Percentiles rank a stretch among this genome's conserved stretches.
These are phyloP conservation scores for Neolentinus lepideus DNA, from an alignment of 1,284 basidiomycete genomes.

Conservation along the genomic window DNA sequence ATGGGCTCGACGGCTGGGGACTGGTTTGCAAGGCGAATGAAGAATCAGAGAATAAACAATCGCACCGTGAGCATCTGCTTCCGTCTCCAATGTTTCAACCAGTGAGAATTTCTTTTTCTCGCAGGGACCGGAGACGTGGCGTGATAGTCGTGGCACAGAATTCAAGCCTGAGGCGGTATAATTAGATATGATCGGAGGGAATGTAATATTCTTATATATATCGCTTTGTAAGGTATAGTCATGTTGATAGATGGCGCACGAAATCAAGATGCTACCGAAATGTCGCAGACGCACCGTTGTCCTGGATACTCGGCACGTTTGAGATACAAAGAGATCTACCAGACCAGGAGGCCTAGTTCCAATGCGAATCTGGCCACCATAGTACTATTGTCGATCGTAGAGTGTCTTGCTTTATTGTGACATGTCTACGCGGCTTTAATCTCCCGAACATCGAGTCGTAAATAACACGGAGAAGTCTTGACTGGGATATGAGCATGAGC, in stretches of 20 bases:
- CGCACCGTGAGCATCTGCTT: conserved; percentile 15
- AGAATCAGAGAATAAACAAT: conserved; percentile 21
- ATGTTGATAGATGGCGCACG: not conserved
- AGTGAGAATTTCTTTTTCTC: not conserved
- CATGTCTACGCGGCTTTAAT: no score
- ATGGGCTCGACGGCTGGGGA: conserved; percentile 16
- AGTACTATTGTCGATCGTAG: no score
- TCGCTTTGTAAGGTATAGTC: not conserved
- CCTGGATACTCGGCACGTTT: not conserved
- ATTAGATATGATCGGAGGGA: not conserved
- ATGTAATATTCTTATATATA: not conserved
- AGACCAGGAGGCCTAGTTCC: no score
- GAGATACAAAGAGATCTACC: not conserved
- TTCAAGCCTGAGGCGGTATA: conserved; percentile 9
- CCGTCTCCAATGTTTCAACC: not conserved
- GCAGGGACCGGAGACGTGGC: conserved; percentile 24
- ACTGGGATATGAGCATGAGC: not conserved
- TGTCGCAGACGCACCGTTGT: not conserved
- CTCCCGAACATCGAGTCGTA: not conserved
- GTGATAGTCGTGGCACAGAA: conserved; percentile 22
- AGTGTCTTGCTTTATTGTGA: no score
- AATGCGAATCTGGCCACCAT: no score
- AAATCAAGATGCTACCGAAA: not conserved
- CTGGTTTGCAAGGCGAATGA: conserved; percentile 22
- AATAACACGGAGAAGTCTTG: not conserved